phyloP scores from a whole-genome alignment of 2,329 filamentous ascomycete genomes.

The Colletotrichum tabaci region DNA sequence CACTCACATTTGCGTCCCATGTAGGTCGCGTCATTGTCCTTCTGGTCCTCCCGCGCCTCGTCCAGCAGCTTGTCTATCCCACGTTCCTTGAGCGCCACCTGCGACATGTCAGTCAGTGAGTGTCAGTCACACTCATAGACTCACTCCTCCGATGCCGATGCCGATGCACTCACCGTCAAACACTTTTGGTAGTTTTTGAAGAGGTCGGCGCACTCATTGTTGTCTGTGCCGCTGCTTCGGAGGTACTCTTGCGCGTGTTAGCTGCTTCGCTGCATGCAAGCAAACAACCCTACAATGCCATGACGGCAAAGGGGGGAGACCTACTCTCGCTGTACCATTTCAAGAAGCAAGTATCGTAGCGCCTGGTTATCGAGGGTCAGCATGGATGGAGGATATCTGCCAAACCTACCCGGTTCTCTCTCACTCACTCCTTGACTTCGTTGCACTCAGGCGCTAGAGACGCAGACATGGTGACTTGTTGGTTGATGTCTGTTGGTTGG shows the following conservation, averaged over 20 bases:
- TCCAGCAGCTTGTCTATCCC: constrained; percentile 95
- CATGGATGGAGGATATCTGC: background rate
- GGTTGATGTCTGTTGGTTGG: background rate
- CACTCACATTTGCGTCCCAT: constrained; percentile 60
- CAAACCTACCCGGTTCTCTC: background rate
- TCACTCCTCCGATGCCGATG: no score
- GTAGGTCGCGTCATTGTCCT: constrained; percentile 81
- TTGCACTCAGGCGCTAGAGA: constrained; percentile 97
- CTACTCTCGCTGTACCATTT: constrained; percentile 99
- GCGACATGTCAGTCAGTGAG: constrained; percentile 9
- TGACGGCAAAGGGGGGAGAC: constrained; percentile 3
- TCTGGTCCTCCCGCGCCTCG: constrained; percentile 90
- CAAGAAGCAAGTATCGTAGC: constrained; percentile 96
- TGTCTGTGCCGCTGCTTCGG: constrained; percentile 83
- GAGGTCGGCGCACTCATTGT: constrained; percentile 86
- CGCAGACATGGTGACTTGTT: constrained; percentile 79
- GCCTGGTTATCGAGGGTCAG: constrained; percentile 65
- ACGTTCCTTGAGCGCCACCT: constrained; percentile 89
- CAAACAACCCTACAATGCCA: background rate
- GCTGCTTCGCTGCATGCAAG: background rate
- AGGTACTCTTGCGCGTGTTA: constrained; percentile 79
- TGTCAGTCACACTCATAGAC: no score
- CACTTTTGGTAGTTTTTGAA: constrained; percentile 94
- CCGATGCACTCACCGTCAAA: constrained; percentile 71
- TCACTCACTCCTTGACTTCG: constrained; percentile 89